phyloP scores from a whole-genome alignment of 2,329 filamentous ascomycete genomes.

The Epichloe gansuensis region DNA sequence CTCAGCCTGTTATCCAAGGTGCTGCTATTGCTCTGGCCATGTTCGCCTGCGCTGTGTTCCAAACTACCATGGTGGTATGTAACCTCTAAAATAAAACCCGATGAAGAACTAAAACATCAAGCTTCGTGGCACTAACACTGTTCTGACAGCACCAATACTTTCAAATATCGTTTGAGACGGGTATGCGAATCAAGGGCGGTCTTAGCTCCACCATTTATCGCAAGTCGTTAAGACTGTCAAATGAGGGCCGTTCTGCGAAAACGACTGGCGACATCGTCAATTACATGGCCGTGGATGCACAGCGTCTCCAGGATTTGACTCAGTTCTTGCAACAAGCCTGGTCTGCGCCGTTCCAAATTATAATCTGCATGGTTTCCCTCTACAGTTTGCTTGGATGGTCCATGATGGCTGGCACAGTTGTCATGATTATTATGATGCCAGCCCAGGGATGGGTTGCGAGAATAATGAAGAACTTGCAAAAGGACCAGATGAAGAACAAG shows the following conservation, averaged over 20 bases:
- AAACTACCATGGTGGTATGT: constrained; percentile 64
- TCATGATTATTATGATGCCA: constrained; percentile 96
- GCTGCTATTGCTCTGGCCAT: constrained; percentile 81
- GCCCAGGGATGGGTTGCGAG: constrained; percentile 85
- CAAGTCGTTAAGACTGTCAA: constrained; percentile 81
- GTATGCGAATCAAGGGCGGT: constrained; percentile 91
- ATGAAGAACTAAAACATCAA: background rate
- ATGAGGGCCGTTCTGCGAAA: constrained; percentile 79
- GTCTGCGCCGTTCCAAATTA: constrained; percentile 95
- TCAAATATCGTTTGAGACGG: constrained; percentile 84
- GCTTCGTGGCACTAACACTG: background rate
- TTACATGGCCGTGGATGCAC: constrained; percentile 97
- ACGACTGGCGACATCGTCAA: constrained; percentile 97
- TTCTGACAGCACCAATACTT: constrained; percentile 71
- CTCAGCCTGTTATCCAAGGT: constrained; percentile 70
- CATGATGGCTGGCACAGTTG: constrained; percentile 88
- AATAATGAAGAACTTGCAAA: constrained; percentile 89
- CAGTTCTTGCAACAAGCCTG: constrained; percentile 93
- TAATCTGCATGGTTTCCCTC: constrained; percentile 86
- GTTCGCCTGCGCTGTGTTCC: constrained; percentile 75
- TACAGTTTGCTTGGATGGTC: constrained; percentile 91
- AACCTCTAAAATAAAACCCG: background rate
- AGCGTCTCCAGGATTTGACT: constrained; percentile 84
- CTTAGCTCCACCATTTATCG: constrained; percentile 84
- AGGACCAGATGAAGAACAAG: constrained; percentile 98